Percentiles rank a stretch among this genome's conserved stretches.
Conservation (phyloP, 2,329 filamentous ascomycete genomes). For the Talaromyces sp. region DNA sequence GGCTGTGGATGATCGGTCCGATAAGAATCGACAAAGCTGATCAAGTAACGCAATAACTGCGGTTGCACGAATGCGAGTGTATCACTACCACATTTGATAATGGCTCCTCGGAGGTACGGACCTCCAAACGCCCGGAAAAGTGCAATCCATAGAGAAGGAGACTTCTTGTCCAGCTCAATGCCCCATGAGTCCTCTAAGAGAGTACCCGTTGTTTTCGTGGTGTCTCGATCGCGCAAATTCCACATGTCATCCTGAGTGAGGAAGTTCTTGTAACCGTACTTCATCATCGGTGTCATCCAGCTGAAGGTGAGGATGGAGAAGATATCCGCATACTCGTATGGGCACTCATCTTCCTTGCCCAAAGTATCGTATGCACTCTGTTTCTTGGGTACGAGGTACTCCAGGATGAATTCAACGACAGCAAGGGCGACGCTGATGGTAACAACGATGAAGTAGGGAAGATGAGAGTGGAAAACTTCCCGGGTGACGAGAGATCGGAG, state of each 20-base stretch:
- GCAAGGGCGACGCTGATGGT: constrained; percentile 68
- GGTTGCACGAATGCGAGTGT: constrained; percentile 83
- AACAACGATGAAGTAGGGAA: constrained; percentile 76
- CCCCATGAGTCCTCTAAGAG: constrained; percentile 74
- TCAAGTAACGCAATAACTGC: constrained; percentile 79
- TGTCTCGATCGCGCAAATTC: constrained; percentile 78
- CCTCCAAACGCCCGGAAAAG: constrained; percentile 79
- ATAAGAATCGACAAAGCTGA: constrained; percentile 81
- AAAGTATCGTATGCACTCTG: constrained; percentile 65
- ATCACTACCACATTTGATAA: constrained; percentile 90
- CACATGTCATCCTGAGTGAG: constrained; percentile 94
- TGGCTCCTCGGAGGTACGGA: constrained; percentile 73
- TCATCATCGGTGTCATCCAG: constrained; percentile 99
- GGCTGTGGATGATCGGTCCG: constrained; percentile 63
- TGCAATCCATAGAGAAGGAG: constrained; percentile 83
- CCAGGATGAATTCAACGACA: constrained; percentile 67
- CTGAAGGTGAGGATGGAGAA: constrained; percentile 93
- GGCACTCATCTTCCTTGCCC: constrained; percentile 64
- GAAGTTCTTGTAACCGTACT: constrained; percentile 83
- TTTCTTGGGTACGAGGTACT: constrained; percentile 84
- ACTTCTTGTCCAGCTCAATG: constrained; percentile 66
- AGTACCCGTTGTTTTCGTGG: constrained; percentile 68
- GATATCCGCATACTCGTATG: constrained; percentile 83
- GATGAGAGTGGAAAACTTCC: constrained; percentile 61
- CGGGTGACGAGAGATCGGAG: constrained; percentile 81